Conservation (phyloP, 257 asterid species). For the Lithospermum erythrorhizon region DNA sequence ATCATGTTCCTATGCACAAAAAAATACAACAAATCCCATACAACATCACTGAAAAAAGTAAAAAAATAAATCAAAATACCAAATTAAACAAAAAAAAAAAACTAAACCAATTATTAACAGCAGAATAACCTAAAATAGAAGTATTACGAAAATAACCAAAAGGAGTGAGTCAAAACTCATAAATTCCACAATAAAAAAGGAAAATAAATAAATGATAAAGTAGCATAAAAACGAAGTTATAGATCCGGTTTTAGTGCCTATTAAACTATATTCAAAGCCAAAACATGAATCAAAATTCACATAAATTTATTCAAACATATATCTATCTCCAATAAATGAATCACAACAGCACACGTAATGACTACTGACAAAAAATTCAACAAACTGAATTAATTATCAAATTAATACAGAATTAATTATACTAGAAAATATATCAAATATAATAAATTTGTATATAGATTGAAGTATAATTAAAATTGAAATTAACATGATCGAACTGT, state of each 20-base stretch:
- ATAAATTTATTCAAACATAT: not conserved
- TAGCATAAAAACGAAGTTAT: conserved; percentile 25
- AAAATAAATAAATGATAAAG: not conserved
- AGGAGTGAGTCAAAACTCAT: conserved; percentile 34
- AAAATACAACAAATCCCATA: not conserved
- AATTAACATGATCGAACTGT: conserved; percentile 23
- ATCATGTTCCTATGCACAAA: not conserved
- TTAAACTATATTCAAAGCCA: conserved; percentile 28
- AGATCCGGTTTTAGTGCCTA: conserved; percentile 51
- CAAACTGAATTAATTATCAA: not conserved
- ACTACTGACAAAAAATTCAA: not conserved
- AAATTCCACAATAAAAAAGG: conserved; percentile 7
- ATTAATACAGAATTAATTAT: too few relatives aligned
- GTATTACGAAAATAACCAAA: conserved; percentile 15
- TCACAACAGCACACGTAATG: not conserved
- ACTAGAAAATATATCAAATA: not conserved
- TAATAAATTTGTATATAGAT: not conserved
- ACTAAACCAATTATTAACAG: not conserved
- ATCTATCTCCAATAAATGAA: not conserved
- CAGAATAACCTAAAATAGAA: conserved; percentile 6
- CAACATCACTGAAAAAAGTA: not conserved
- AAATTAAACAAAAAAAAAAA: too few relatives aligned
- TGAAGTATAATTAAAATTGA: not conserved
- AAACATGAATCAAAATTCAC: conserved; percentile 10
- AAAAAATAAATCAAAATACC: not conserved